Evolutionary conservation across 495 filamentous ascomycete species (phyloP).

Genomic region (Penicillium fimorum): DNA sequence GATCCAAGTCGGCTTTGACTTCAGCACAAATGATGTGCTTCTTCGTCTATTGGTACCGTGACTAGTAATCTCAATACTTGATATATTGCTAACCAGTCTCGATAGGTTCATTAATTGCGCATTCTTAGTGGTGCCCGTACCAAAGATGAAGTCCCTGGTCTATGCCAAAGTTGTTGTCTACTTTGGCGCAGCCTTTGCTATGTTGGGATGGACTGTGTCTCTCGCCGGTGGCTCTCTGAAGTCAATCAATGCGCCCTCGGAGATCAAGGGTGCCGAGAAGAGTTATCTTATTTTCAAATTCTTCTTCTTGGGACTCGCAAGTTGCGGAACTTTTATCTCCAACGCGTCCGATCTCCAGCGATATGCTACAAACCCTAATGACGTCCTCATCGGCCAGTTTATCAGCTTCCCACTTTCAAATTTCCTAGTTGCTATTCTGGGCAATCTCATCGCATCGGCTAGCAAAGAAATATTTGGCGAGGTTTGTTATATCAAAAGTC

Average conservation of each 20-base stretch:
- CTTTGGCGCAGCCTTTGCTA: constrained; percentile 32
- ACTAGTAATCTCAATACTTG: background rate
- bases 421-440: constrained; percentile 24
- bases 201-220: constrained; percentile 36
- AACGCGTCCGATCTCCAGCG: constrained; percentile 46
- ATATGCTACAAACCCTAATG: constrained; percentile 34
- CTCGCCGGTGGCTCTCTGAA: constrained; percentile 26
- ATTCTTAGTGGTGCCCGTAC: constrained; percentile 35
- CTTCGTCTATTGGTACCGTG: constrained; percentile 30
- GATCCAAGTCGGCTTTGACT: constrained; percentile 31
- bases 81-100: background rate
- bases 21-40: constrained; percentile 42
- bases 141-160: constrained; percentile 37
- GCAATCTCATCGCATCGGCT: constrained; percentile 24
- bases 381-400: constrained; percentile 35
- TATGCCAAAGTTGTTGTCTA: constrained; percentile 37
- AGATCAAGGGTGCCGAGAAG: constrained; percentile 28
- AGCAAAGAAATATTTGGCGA: constrained; percentile 26
- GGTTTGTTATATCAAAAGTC: constrained; percentile 3
- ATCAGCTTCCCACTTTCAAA: constrained; percentile 36
- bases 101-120: constrained; percentile 32
- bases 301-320: constrained; percentile 37
- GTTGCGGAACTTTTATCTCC: constrained; percentile 47
- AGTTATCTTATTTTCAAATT: constrained; percentile 35
- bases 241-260: constrained; percentile 26